Conservation (phyloP, 1,284 basidiomycete genomes). For the Tylopilus orsonianus region DNA sequence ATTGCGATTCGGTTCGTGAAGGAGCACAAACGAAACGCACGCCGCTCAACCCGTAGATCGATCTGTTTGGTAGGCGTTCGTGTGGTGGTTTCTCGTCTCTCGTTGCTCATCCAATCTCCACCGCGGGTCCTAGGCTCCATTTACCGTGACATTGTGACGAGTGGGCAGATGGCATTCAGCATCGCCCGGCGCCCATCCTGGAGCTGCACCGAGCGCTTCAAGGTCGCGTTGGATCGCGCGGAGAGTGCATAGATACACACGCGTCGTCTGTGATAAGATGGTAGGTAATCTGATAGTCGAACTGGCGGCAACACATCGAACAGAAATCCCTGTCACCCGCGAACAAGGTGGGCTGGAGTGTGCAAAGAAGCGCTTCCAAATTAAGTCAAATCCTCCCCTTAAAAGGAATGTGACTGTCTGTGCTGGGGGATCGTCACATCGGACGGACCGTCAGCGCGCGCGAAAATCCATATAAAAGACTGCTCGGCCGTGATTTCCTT, state of each 20-base stretch:
- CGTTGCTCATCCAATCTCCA: slow-evolving; percentile 6
- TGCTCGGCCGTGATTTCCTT: slow-evolving; percentile 22
- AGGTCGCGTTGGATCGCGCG: background rate
- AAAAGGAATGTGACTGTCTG: slow-evolving; percentile 35
- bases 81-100: slow-evolving; percentile 1
- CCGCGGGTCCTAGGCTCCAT: slow-evolving; percentile 29
- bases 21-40: background rate
- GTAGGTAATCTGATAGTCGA: slow-evolving; percentile 28
- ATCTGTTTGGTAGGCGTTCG: slow-evolving; percentile 2
- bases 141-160: slow-evolving; percentile 28
- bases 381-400: slow-evolving; percentile 32
- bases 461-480: slow-evolving; percentile 35
- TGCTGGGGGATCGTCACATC: slow-evolving; percentile 35
- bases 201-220: background rate
- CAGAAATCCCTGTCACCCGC: slow-evolving; percentile 27
- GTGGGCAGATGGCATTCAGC: slow-evolving; percentile 23
- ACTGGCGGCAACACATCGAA: slow-evolving; percentile 18
- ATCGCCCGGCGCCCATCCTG: background rate
- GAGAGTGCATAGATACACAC: background rate
- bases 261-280: slow-evolving; percentile 7
- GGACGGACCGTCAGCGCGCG: slow-evolving; percentile 23
- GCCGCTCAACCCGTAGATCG: slow-evolving; percentile 1
- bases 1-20: background rate
- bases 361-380: slow-evolving; percentile 33
- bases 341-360: slow-evolving; percentile 20